Percentiles rank a stretch among this genome's conserved stretches.
These are phyloP conservation scores for Malassezia cuniculi DNA, from an alignment of 1,284 basidiomycete genomes.

Conservation along the genomic window DNA sequence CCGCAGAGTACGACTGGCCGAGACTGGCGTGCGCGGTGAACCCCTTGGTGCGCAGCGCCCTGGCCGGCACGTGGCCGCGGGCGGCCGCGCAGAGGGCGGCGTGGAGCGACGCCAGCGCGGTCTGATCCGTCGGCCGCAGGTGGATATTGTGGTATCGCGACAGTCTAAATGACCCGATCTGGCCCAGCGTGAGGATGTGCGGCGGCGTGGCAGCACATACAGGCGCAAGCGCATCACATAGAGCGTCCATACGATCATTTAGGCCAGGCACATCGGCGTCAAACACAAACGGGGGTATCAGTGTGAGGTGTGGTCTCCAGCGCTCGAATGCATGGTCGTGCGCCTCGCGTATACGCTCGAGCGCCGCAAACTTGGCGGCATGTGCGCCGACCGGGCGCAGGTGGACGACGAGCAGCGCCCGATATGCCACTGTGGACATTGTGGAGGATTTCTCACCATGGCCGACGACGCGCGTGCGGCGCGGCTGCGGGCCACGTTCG, in stretches of 20 bases:
- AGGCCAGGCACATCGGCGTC: conserved; percentile 2
- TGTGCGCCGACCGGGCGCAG: conserved; percentile 4
- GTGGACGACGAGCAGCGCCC: conserved; percentile 9
- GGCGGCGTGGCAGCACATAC: conserved; percentile 1
- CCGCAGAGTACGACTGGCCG: conserved; percentile 5
- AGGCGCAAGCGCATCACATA: background rate
- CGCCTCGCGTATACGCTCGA: conserved; percentile 6
- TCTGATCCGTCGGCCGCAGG: conserved; percentile 2
- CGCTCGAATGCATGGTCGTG: conserved; percentile 11
- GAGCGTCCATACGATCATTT: background rate
- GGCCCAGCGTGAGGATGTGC: conserved; percentile 1
- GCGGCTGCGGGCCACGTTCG: no score
- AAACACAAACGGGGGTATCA: conserved; percentile 7
- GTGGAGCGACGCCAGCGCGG: conserved; percentile 1
- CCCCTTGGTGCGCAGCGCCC: no score
- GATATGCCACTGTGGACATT: conserved; percentile 2
- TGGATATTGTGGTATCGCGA: conserved; percentile 10
- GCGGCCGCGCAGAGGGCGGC: background rate
- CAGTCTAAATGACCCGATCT: conserved; percentile 5
- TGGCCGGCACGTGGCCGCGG: no score
- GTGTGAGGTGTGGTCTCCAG: conserved; percentile 13
- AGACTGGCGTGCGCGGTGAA: conserved; percentile 11
- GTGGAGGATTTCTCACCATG: no score
- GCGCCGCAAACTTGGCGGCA: conserved; percentile 1
- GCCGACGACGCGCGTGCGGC: background rate